Conservation (phyloP, 305 asterid species). For the Fraxinus floribunda region DNA sequence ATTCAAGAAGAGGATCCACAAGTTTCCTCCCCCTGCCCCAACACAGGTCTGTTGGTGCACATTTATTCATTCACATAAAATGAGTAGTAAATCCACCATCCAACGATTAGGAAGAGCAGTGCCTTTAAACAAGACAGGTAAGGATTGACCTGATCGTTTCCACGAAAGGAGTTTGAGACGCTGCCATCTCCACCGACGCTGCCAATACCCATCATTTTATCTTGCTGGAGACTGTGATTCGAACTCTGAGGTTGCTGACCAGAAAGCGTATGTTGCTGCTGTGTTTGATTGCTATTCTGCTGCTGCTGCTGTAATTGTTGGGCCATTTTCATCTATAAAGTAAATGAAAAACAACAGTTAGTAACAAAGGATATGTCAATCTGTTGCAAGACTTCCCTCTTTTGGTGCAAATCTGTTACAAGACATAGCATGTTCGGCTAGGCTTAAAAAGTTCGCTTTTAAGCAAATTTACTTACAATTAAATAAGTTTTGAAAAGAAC, state of each 20-base stretch:
- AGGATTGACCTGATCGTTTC: constrained; percentile 52
- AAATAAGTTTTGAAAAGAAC: neutral
- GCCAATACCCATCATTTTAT: constrained; percentile 45
- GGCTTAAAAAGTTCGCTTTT: neutral
- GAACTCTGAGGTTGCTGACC: constrained; percentile 54
- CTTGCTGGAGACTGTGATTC: constrained; percentile 47
- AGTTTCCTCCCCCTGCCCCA: neutral
- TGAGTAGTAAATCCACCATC: constrained; percentile 1
- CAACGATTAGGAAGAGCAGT: neutral
- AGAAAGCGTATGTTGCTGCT: constrained; percentile 56
- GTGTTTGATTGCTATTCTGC: constrained; percentile 44
- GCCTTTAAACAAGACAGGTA: constrained; percentile 19
- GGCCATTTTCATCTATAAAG: constrained; percentile 60
- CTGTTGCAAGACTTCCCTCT: neutral
- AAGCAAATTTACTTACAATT: neutral
- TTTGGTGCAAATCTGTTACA: neutral
- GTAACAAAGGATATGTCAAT: neutral
- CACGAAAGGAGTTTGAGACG: constrained; percentile 47
- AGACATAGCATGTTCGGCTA: neutral
- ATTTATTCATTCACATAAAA: neutral
- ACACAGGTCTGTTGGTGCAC: neutral
- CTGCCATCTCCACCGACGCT: constrained; percentile 44
- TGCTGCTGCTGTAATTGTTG: constrained; percentile 59
- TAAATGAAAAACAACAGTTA: constrained; percentile 19
- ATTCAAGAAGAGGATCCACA: neutral